Conservation (phyloP, 495 filamentous ascomycete species). For the Hypomontagnella monticulosa region DNA sequence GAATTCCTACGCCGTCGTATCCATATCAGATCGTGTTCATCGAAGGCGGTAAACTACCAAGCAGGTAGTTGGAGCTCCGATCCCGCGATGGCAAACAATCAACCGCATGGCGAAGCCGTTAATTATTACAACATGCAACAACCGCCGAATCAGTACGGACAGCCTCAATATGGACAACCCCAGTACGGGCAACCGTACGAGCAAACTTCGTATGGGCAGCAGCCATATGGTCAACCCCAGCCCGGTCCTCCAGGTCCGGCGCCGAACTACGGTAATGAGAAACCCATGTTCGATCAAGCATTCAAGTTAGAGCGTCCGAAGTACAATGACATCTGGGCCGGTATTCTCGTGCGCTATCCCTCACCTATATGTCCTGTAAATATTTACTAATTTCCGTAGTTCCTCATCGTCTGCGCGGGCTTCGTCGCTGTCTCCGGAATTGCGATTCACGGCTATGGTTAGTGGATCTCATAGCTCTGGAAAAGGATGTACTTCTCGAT, state of each 20-base stretch:
- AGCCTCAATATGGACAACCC: constrained; percentile 31
- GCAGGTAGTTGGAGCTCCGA: background rate
- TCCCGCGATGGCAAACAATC: constrained; percentile 36
- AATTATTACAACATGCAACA: constrained; percentile 39
- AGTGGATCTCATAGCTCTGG: constrained; percentile 8
- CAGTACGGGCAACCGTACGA: too few species aligned
- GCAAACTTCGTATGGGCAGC: too few species aligned
- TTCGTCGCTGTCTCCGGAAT: constrained; percentile 82
- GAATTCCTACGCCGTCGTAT: background rate
- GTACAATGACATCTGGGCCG: constrained; percentile 90
- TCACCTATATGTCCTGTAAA: too few species aligned
- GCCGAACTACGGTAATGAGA: constrained; percentile 44
- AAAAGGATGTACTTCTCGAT: background rate
- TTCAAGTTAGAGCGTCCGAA: constrained; percentile 86
- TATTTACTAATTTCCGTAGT: constrained; percentile 49
- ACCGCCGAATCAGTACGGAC: constrained; percentile 22
- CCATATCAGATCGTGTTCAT: background rate
- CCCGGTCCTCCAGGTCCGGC: constrained; percentile 28
- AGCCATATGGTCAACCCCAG: constrained; percentile 4
- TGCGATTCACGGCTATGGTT: constrained; percentile 78
- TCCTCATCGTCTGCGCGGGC: constrained; percentile 77
- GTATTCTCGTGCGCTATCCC: constrained; percentile 67
- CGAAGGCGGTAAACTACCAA: background rate
- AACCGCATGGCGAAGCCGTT: constrained; percentile 36
- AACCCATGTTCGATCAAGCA: constrained; percentile 76